Percentiles rank a stretch among this genome's conserved stretches.
These are phyloP conservation scores for Naganishia liquefaciens DNA, from an alignment of 1,284 basidiomycete species.

Conservation along the genomic window DNA sequence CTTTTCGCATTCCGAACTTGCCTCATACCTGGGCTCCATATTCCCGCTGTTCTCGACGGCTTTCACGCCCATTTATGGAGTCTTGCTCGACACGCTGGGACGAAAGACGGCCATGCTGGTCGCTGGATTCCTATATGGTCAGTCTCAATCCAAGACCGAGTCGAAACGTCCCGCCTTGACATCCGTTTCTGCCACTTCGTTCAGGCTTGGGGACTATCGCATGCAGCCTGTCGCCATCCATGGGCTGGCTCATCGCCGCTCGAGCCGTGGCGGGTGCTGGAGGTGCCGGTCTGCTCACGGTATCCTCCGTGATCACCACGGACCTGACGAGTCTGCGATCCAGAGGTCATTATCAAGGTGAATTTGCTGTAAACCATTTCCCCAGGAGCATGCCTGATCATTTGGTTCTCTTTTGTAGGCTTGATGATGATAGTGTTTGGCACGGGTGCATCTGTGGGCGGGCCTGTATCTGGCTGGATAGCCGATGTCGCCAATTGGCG, in stretches of 20 bases:
- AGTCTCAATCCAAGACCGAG: not conserved
- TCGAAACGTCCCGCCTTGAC: not conserved
- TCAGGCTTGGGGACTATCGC: slow-evolving; percentile 43
- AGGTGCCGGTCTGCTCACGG: slow-evolving; percentile 52
- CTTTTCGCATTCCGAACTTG: slow-evolving; percentile 51
- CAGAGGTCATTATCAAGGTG: slow-evolving; percentile 53
- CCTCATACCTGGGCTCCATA: slow-evolving; percentile 49
- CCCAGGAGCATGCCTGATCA: slow-evolving; percentile 26
- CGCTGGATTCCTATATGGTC: slow-evolving; percentile 46
- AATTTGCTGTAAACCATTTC: slow-evolving; percentile 17
- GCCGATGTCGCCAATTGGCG: slow-evolving; percentile 50
- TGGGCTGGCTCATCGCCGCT: slow-evolving; percentile 48
- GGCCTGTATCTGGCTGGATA: slow-evolving; percentile 49
- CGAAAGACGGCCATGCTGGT: slow-evolving; percentile 49
- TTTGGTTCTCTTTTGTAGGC: slow-evolving; percentile 24
- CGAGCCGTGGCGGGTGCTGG: slow-evolving; percentile 50
- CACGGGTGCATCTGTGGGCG: slow-evolving; percentile 48
- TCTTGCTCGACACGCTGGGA: slow-evolving; percentile 51
- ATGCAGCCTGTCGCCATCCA: slow-evolving; percentile 45
- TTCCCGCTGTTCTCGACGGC: slow-evolving; percentile 49
- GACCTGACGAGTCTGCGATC: slow-evolving; percentile 52
- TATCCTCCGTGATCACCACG: slow-evolving; percentile 52
- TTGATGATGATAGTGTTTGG: slow-evolving; percentile 54
- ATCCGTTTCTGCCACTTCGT: too few species aligned
- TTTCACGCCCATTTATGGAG: slow-evolving; percentile 53